Conservation (phyloP, 768 basidiomycete genomes). For the Russula foetens region DNA sequence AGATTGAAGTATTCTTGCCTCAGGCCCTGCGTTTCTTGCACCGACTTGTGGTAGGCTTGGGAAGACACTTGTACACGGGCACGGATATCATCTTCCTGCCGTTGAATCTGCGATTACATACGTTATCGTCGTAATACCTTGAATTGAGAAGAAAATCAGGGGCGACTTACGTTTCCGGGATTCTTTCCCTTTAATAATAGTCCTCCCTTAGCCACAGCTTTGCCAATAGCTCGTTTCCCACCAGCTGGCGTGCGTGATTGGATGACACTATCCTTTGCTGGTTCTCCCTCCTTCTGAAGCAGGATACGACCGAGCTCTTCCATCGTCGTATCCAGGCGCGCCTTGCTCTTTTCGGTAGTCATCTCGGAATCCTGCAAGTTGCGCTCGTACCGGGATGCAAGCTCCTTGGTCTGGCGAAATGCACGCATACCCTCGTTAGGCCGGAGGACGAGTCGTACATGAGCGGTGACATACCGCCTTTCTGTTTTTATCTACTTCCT, state of each 20-base stretch:
- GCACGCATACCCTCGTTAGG: neutral
- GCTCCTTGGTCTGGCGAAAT: slow-evolving; percentile 70
- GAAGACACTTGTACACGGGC: slow-evolving; percentile 76
- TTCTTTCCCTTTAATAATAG: slow-evolving; percentile 88
- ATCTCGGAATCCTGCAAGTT: slow-evolving; percentile 81
- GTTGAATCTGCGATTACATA: slow-evolving; percentile 50
- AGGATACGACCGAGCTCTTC: slow-evolving; percentile 93
- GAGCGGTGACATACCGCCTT: slow-evolving; percentile 57
- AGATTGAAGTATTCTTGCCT: slow-evolving; percentile 98
- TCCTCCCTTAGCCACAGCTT: slow-evolving; percentile 87
- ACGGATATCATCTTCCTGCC: slow-evolving; percentile 93
- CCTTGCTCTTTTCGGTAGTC: slow-evolving; percentile 82
- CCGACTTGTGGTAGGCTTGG: slow-evolving; percentile 85
- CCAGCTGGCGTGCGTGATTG: slow-evolving; percentile 53
- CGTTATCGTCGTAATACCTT: slow-evolving; percentile 3
- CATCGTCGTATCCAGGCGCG: slow-evolving; percentile 77
- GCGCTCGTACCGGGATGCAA: slow-evolving; percentile 82
- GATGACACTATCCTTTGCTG: slow-evolving; percentile 69
- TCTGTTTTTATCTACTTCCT: slow-evolving; percentile 91
- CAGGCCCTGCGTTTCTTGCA: slow-evolving; percentile 81
- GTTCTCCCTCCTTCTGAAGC: slow-evolving; percentile 93
- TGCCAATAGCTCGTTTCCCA: slow-evolving; percentile 80
- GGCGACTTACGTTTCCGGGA: slow-evolving; percentile 61
- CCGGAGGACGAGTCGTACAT: neutral
- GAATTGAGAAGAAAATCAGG: slow-evolving; percentile 13